A percentile compares a stretch with the other conserved stretches of the same genome.
These are phyloP conservation scores for Podaxis sp. DNA, from an alignment of 768 basidiomycete species.

Conservation along the genomic window DNA sequence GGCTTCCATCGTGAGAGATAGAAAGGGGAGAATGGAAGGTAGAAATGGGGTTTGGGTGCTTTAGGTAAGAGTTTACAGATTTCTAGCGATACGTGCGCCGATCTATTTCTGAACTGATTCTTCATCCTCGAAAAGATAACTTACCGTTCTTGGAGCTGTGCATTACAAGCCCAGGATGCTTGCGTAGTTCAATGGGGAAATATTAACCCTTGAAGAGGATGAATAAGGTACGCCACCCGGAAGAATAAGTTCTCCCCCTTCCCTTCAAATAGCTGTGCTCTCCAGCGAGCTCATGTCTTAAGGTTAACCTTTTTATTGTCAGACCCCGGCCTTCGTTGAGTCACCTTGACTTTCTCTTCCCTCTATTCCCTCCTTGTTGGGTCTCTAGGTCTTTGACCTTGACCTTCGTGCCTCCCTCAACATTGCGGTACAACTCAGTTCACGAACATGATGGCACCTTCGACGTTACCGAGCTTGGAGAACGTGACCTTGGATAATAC, in stretches of 20 bases:
- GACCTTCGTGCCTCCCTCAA: background rate
- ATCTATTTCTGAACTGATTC: background rate
- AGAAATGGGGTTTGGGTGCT: background rate
- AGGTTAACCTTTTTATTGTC: constrained; percentile 2
- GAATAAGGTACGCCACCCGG: constrained; percentile 14
- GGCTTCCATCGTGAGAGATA: background rate
- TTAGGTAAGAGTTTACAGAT: background rate
- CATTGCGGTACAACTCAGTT: background rate
- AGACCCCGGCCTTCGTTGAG: background rate
- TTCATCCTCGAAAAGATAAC: background rate
- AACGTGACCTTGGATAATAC: constrained; percentile 38
- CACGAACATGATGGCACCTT: constrained; percentile 20
- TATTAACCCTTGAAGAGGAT: constrained; percentile 3
- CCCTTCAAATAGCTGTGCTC: constrained; percentile 17
- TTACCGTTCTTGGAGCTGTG: constrained; percentile 10
- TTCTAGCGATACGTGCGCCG: background rate
- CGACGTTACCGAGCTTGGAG: constrained; percentile 26
- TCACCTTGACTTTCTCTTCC: constrained; percentile 7
- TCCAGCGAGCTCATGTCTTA: background rate
- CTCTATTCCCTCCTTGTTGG: background rate
- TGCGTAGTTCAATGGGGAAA: background rate
- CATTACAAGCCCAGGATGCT: background rate
- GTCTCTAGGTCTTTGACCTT: background rate
- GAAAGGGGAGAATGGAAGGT: constrained; percentile 2
- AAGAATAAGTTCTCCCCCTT: constrained; percentile 7